Conservation (phyloP, 805 yeast species). For the Brettanomyces nanus region DNA sequence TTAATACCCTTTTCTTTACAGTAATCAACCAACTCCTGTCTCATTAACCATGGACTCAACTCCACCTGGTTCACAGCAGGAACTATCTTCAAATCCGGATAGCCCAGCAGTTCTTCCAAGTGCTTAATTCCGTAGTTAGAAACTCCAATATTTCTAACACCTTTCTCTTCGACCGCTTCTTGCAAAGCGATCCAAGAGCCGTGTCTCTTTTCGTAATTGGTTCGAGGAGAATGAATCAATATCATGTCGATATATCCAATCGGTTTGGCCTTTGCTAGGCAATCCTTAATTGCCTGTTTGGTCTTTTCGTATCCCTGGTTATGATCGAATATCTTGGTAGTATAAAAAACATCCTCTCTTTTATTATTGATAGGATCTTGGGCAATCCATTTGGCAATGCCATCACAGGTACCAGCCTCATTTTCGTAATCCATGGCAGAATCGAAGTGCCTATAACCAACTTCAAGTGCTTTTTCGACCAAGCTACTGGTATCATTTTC, state of each 20-base stretch:
- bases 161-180: conserved; percentile 42
- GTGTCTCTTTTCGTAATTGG: conserved; percentile 31
- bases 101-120: conserved; percentile 39
- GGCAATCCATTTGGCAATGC: conserved; percentile 36
- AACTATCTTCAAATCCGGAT: conserved; percentile 32
- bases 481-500: conserved; percentile 30
- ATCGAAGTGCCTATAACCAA: conserved; percentile 70
- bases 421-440: conserved; percentile 61
- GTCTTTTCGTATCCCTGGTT: conserved; percentile 30
- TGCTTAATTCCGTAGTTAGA: conserved; percentile 54
- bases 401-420: conserved; percentile 52
- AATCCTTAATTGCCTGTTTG: conserved; percentile 31
- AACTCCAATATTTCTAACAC: conserved; percentile 49
- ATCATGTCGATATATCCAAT: conserved; percentile 44
- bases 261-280: conserved; percentile 32
- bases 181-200: conserved; percentile 48
- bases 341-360: conserved; percentile 31
- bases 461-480: conserved; percentile 48
- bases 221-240: conserved; percentile 45
- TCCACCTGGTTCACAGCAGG: conserved; percentile 46
- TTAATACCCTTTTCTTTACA: conserved; percentile 36
- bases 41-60: conserved; percentile 39
- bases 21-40: conserved; percentile 36
- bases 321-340: conserved; percentile 27
- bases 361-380: conserved; percentile 16